These are phyloP conservation scores for grape (Vitis vinifera) DNA, from an alignment of 164 flowering plant genomes.

Conservation along the genomic window ASM3070453v1 NC_081806.1:6395501-6396000, in stretches of 20 bases:
- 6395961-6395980: conserved; percentile 96
- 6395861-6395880: conserved; percentile 75
- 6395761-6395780: conserved; percentile 71
- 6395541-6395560: not conserved
- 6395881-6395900: conserved; percentile 87
- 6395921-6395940: conserved; percentile 85
- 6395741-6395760: conserved; percentile 1
- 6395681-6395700: too few relatives aligned
- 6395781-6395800: conserved; percentile 76
- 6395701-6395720: too few relatives aligned
- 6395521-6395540: not conserved
- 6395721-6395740: not conserved
- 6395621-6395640: too few relatives aligned
- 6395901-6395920: conserved; percentile 68
- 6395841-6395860: conserved; percentile 90
- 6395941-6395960: conserved; percentile 86
- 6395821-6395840: conserved; percentile 74
- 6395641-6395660: too few relatives aligned
- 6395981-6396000: conserved; percentile 85
- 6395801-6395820: conserved; percentile 86
- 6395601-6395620: too few relatives aligned
- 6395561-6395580: too few relatives aligned
- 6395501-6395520: not conserved
- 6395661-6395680: too few relatives aligned
- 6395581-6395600: too few relatives aligned